These are phyloP conservation scores for Marsdenia floribunda DNA, from an alignment of 257 asterid genomes.

Conservation along the genomic window DNA sequence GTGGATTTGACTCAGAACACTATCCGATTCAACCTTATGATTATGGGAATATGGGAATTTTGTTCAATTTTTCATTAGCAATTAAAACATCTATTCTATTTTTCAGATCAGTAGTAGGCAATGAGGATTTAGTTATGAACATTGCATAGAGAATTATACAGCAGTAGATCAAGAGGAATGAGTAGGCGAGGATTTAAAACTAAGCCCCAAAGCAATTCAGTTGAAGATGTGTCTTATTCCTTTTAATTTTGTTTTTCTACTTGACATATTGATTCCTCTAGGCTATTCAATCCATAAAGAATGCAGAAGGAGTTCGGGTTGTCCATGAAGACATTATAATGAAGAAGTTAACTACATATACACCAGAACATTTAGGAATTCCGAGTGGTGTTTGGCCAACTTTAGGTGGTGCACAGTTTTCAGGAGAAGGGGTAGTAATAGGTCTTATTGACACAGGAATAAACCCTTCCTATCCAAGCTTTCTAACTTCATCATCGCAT, in stretches of 20 bases:
- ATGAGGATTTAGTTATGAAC: background rate
- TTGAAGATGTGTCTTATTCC: background rate
- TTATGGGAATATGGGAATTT: background rate
- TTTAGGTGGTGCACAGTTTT: slow-evolving; percentile 42
- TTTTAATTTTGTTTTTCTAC: background rate
- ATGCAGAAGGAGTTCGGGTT: slow-evolving; percentile 36
- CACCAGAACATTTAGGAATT: slow-evolving; percentile 57
- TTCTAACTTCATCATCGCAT: slow-evolving; percentile 21
- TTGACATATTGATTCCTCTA: slow-evolving; percentile 14
- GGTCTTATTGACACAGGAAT: slow-evolving; percentile 72
- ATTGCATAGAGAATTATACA: background rate
- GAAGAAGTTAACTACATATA: slow-evolving; percentile 58
- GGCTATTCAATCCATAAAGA: slow-evolving; percentile 35
- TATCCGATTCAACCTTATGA: background rate
- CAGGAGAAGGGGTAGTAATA: slow-evolving; percentile 64
- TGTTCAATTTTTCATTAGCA: background rate
- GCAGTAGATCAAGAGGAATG: background rate
- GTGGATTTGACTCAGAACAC: background rate
- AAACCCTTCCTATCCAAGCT: slow-evolving; percentile 61
- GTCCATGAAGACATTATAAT: slow-evolving; percentile 49
- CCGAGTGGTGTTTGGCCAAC: slow-evolving; percentile 46
- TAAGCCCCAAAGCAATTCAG: background rate
- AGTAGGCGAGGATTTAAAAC: background rate
- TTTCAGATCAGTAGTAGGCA: background rate
- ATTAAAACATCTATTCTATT: background rate